Conservation (phyloP, 495 filamentous ascomycete species). For the Aspergillus bridgeri region DNA sequence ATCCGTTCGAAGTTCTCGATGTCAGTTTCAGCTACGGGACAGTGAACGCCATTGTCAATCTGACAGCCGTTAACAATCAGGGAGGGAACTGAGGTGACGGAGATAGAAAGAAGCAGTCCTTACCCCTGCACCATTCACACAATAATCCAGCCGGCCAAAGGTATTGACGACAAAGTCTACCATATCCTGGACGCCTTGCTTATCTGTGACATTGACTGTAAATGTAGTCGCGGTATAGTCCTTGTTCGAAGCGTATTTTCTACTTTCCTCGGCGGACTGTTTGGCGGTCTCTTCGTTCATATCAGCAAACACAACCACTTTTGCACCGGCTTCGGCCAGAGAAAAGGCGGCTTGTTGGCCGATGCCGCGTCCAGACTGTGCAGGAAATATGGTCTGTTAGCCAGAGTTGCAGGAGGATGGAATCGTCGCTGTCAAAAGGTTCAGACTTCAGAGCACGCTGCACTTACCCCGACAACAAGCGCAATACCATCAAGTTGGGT, state of each 20-base stretch:
- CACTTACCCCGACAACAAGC: conserved; percentile 3
- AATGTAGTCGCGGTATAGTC: not conserved
- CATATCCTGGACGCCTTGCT: not conserved
- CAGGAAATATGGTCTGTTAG: not conserved
- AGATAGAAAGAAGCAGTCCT: not conserved
- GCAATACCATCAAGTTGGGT: conserved; percentile 1
- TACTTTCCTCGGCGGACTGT: not conserved
- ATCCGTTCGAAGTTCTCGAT: not conserved
- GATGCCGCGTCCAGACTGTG: not conserved
- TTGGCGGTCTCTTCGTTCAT: not conserved
- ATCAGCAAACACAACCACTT: not conserved
- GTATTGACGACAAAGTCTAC: not conserved
- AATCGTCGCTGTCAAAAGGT: not conserved
- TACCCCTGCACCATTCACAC: not conserved
- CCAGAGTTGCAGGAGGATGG: not conserved
- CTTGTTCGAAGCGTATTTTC: conserved; percentile 1
- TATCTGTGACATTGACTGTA: not conserved
- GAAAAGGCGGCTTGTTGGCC: conserved; percentile 3
- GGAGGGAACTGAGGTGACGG: not conserved
- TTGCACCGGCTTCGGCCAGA: not conserved
- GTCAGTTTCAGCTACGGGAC: not conserved
- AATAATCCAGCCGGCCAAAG: conserved; percentile 2
- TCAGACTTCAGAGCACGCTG: not conserved
- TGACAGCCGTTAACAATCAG: not conserved
- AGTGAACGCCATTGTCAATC: conserved; percentile 1